Evolutionary conservation across 306 rosid species (phyloP), one percentile per base, ranked within the genome.

Genomic region (Calophaca sinica): DNA sequence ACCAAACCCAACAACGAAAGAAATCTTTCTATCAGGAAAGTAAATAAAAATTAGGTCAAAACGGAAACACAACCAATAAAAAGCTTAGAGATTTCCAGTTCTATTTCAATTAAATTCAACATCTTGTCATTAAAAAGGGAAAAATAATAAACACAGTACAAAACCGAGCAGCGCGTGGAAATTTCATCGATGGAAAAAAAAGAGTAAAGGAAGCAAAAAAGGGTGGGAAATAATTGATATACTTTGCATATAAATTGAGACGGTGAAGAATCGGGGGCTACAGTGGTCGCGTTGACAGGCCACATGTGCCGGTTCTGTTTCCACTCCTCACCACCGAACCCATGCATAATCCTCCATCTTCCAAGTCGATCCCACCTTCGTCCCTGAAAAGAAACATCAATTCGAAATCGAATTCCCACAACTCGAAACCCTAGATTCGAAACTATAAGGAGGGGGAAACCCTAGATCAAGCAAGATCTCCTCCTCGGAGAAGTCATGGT

Each of bases 221-320:
- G 5, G 39, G 1, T 5, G 3, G 39, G 7, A 64, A 64, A 64
- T 0, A 42, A 64, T 42, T 20, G 3, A 26, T 82, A 80, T 85
- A 94, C 99, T 86, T 90, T 87, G 86, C 66, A 83, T 81, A 86
- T 74, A 73, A 83, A 89, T 80, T 85, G 85, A 61, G 89, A 82
- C 71, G 77, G 71, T 57, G 87, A 82, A 78, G 90, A 87, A 82
- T 81, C 89, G 87, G 79, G 60, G 82, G 81, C 96, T 91, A 89
- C 96, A 90, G 90, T 79, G 84, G 91, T 85, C 87, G 93, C 89
- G 92, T 81, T 84, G 70, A 90, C 96, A 82, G 96, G 93, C 99
- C 96, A 94, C 99, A 94, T 94, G 96, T 94, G 99, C 99, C 90
- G 91, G 73, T 84, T 89, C 85, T 84, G 88, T 87, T 83, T 91